Percentiles rank a stretch among this genome's conserved stretches.
Conservation (phyloP, 1,284 basidiomycete species). For the Marasmius sp. region DNA sequence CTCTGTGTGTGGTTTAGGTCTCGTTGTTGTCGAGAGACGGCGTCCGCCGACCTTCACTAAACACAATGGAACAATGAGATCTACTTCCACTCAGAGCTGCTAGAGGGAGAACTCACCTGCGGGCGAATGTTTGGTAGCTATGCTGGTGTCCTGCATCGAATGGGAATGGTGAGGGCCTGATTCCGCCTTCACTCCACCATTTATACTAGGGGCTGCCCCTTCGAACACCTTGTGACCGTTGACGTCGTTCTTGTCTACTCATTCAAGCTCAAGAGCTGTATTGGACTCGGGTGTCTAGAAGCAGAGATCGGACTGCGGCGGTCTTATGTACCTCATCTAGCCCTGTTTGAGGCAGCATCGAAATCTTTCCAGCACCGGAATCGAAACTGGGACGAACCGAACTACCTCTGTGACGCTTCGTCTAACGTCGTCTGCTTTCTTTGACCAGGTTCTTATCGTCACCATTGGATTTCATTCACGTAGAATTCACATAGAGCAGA, state of each 20-base stretch:
- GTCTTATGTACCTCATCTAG: no score
- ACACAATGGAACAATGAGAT: background rate
- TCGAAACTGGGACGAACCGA: no score
- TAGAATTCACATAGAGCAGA: no score
- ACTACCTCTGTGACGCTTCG: no score
- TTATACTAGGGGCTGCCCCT: background rate
- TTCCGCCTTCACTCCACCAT: background rate
- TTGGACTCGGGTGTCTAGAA: background rate
- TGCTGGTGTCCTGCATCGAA: background rate
- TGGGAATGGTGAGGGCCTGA: background rate
- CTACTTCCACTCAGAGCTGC: background rate
- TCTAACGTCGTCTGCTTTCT: no score
- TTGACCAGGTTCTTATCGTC: no score
- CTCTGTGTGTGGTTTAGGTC: background rate
- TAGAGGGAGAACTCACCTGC: background rate
- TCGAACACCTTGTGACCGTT: background rate
- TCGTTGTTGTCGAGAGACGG: background rate
- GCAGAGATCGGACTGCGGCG: background rate
- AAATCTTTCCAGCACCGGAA: no score
- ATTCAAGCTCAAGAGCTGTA: background rate
- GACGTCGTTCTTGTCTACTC: background rate
- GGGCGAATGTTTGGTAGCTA: background rate
- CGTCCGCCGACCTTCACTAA: conserved; percentile 1
- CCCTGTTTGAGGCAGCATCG: no score
- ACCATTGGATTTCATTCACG: no score